Percentiles rank a stretch among this genome's conserved stretches.
Conservation (phyloP, 169 alveolate species). For the Cryptosporidium felis region DNA sequence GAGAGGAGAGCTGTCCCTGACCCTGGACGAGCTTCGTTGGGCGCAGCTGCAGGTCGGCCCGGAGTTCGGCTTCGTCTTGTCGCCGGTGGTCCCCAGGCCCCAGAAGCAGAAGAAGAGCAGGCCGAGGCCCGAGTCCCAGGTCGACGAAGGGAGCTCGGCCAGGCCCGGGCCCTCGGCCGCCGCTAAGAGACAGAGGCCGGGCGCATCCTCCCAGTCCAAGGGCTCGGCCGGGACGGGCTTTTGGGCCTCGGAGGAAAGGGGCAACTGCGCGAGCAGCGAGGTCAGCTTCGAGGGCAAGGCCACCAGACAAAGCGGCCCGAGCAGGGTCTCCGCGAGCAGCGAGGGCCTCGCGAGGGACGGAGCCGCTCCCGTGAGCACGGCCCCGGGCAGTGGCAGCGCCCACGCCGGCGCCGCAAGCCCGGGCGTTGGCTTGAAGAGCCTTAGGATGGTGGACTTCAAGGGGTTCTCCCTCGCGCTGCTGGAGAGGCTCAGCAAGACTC, state of each 20-base stretch:
- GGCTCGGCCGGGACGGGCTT: neutral
- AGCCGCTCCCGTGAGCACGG: too few relatives aligned
- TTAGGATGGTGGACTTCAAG: slow-evolving; percentile 41
- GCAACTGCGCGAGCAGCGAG: neutral
- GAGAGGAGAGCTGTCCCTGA: slow-evolving; percentile 47
- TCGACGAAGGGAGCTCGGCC: neutral
- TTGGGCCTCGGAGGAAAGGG: neutral
- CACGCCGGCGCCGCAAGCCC: neutral
- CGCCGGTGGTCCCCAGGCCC: slow-evolving; percentile 2
- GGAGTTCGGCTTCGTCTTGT: slow-evolving; percentile 39
- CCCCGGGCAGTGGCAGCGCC: neutral
- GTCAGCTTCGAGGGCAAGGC: slow-evolving; percentile 29
- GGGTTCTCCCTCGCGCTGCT: slow-evolving; percentile 42
- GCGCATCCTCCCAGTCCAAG: neutral
- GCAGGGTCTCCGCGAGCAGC: neutral
- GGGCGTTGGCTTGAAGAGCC: neutral
- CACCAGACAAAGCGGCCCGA: slow-evolving; percentile 20
- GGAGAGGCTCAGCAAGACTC: slow-evolving; percentile 75
- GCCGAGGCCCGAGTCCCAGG: neutral
- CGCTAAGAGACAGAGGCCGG: slow-evolving; percentile 10
- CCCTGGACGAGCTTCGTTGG: slow-evolving; percentile 62
- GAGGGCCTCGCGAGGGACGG: neutral
- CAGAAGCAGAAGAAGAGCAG: slow-evolving; percentile 29
- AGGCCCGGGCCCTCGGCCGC: neutral
- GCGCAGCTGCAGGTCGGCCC: slow-evolving; percentile 42